phyloP scores from a whole-genome alignment of 2,329 filamentous ascomycete genomes.

The Talaromyces sp. region DNA sequence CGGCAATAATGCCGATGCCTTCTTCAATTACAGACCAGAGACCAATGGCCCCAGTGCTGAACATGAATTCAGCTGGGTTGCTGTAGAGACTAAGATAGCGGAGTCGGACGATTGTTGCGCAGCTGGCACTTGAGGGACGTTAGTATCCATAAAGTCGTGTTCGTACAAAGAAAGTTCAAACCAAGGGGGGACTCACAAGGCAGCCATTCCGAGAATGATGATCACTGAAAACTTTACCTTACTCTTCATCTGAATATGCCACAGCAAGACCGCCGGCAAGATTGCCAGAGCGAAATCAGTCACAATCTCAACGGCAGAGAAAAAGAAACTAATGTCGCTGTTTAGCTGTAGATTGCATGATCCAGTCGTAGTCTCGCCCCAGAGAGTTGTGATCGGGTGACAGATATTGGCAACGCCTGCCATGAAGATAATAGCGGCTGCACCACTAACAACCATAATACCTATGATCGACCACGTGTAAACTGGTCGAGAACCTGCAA shows the following conservation, averaged over 20 bases:
- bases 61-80: slow-evolving; percentile 12
- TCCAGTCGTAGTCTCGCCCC: slow-evolving; percentile 12
- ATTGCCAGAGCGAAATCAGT: slow-evolving; percentile 14
- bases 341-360: slow-evolving; percentile 7
- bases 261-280: slow-evolving; percentile 4
- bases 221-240: slow-evolving; percentile 6
- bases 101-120: slow-evolving; percentile 13
- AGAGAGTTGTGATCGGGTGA: slow-evolving; percentile 10
- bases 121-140: slow-evolving; percentile 9
- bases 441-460: background rate
- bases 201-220: slow-evolving; percentile 15
- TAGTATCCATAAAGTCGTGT: background rate
- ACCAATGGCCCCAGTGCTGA: slow-evolving; percentile 41
- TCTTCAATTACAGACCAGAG: slow-evolving; percentile 38
- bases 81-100: slow-evolving; percentile 15
- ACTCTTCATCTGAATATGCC: slow-evolving; percentile 13
- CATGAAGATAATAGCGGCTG: slow-evolving; percentile 14
- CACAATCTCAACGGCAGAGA: slow-evolving; percentile 11
- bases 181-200: background rate
- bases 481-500: slow-evolving; percentile 1
- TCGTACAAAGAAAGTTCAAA: no score
- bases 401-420: slow-evolving; percentile 14
- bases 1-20: slow-evolving; percentile 43
- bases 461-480: slow-evolving; percentile 1
- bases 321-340: slow-evolving; percentile 14